phyloP scores from a whole-genome alignment of 129 eudicot species.

The Pittosporum tobira region DNA sequence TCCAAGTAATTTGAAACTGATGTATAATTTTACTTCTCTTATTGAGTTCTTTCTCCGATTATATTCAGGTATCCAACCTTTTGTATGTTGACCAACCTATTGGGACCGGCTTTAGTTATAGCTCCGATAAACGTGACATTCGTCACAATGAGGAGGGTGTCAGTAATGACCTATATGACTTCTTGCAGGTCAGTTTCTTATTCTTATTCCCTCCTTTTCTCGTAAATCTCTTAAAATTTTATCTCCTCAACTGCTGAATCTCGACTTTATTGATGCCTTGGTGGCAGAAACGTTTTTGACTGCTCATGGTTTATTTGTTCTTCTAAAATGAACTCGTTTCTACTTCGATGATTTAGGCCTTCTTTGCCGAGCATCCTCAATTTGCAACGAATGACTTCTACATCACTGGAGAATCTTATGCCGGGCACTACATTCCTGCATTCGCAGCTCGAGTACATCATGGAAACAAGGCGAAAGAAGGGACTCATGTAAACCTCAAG shows the following conservation, averaged over 20 bases:
- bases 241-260: not conserved
- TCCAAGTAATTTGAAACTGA: no score
- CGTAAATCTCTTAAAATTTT: not conserved
- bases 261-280: not conserved
- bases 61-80: slow-evolving; percentile 64
- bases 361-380: slow-evolving; percentile 75
- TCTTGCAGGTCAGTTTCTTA: slow-evolving; percentile 57
- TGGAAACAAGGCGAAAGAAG: slow-evolving; percentile 87
- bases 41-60: slow-evolving; percentile 14
- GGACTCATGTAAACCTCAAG: slow-evolving; percentile 75
- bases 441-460: slow-evolving; percentile 81
- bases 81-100: slow-evolving; percentile 80
- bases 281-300: not conserved
- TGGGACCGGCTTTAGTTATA: slow-evolving; percentile 91
- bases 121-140: slow-evolving; percentile 64
- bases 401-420: slow-evolving; percentile 94
- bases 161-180: slow-evolving; percentile 79
- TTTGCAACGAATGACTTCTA: slow-evolving; percentile 67
- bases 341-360: slow-evolving; percentile 43
- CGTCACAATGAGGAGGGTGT: slow-evolving; percentile 72
- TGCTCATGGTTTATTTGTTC: not conserved
- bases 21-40: not conserved
- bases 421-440: slow-evolving; percentile 96
- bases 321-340: not conserved
- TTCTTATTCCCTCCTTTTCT: slow-evolving; percentile 1